Evolutionary conservation across 192 early-diverging fungal species (phyloP).

Genomic region (Entrophospora sp.): DNA sequence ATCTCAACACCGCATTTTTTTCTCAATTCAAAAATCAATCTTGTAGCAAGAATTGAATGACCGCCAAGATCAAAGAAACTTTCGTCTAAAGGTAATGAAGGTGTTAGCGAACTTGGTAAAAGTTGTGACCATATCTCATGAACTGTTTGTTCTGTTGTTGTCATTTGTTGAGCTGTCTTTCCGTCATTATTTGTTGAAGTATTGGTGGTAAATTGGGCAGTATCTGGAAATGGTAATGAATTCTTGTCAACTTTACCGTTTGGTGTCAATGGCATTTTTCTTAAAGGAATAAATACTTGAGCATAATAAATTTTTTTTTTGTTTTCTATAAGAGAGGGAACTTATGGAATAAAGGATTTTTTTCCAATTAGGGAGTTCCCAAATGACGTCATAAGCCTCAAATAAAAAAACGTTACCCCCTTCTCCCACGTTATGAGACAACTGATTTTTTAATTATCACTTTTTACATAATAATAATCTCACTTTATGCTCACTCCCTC

Average conservation of each 20-base stretch:
- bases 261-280: slow-evolving; percentile 92
- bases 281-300: slow-evolving; percentile 93
- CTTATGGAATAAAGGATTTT: too few relatives aligned
- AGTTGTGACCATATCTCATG: slow-evolving; percentile 72
- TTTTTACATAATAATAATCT: too few relatives aligned
- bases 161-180: slow-evolving; percentile 41
- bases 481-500: too few relatives aligned
- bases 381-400: too few relatives aligned
- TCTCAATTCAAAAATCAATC: slow-evolving; percentile 91
- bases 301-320: too few relatives aligned
- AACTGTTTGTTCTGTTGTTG: slow-evolving; percentile 60
- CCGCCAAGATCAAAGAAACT: slow-evolving; percentile 99
- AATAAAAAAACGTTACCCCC: too few relatives aligned
- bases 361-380: too few relatives aligned
- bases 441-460: too few relatives aligned
- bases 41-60: slow-evolving; percentile 94
- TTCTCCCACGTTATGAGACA: too few relatives aligned
- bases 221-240: slow-evolving; percentile 95
- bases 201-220: slow-evolving; percentile 53
- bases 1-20: slow-evolving; percentile 74
- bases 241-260: slow-evolving; percentile 99
- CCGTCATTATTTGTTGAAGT: slow-evolving; percentile 14
- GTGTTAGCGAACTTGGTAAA: slow-evolving; percentile 54
- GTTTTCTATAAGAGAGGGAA: too few relatives aligned
- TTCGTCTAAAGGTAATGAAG: slow-evolving; percentile 56